These are phyloP conservation scores for Daucus carota DNA, from an alignment of 129 eudicot genomes.

Conservation along the genomic window DH1_v3.0 NC_030382.2:28279001-28279500, in stretches of 20 bases:
- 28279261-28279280: neutral
- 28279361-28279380: neutral
- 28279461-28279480: neutral
- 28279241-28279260: neutral
- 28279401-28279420: neutral
- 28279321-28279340: neutral
- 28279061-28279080: neutral
- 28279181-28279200: neutral
- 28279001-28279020: neutral
- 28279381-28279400: neutral
- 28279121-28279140: neutral
- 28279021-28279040: neutral
- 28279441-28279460: neutral
- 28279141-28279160: neutral
- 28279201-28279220: neutral
- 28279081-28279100: neutral
- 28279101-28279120: neutral
- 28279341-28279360: neutral
- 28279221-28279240: neutral
- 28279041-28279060: neutral
- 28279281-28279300: neutral
- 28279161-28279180: neutral
- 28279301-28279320: neutral
- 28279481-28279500: neutral
- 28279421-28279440: neutral